Conservation (phyloP, 306 rosid species). For the Inga leiocalycina region DNA sequence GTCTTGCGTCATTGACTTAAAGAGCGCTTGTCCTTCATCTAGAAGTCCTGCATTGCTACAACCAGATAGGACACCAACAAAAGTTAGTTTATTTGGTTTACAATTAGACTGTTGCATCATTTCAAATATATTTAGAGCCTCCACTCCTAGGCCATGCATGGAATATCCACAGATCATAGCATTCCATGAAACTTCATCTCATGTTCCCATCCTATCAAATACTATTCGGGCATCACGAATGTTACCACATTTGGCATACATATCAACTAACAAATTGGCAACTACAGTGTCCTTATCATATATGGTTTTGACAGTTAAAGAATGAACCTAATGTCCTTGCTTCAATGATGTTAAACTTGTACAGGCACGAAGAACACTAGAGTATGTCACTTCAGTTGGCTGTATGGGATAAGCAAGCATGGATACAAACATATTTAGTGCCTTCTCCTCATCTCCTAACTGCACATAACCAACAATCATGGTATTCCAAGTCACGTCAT, state of each 20-base stretch:
- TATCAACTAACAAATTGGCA: neutral
- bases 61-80: neutral
- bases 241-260: neutral
- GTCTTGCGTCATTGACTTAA: neutral
- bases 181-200: neutral
- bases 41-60: neutral
- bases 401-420: neutral
- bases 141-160: slow-evolving; percentile 5
- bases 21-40: neutral
- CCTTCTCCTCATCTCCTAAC: slow-evolving; percentile 6
- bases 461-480: slow-evolving; percentile 4
- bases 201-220: neutral
- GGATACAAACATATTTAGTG: slow-evolving; percentile 1
- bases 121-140: slow-evolving; percentile 1
- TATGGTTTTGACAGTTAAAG: neutral
- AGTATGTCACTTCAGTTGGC: slow-evolving; percentile 2
- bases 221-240: neutral
- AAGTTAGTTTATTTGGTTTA: neutral
- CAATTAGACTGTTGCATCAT: neutral
- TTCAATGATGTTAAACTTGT: neutral
- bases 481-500: slow-evolving; percentile 7
- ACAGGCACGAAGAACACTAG: slow-evolving; percentile 4
- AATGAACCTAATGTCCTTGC: neutral
- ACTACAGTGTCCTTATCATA: slow-evolving; percentile 3
- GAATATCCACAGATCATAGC: slow-evolving; percentile 1